Evolutionary conservation across 768 basidiomycete genomes (phyloP).

Genomic region (Russula virescens): DNA sequence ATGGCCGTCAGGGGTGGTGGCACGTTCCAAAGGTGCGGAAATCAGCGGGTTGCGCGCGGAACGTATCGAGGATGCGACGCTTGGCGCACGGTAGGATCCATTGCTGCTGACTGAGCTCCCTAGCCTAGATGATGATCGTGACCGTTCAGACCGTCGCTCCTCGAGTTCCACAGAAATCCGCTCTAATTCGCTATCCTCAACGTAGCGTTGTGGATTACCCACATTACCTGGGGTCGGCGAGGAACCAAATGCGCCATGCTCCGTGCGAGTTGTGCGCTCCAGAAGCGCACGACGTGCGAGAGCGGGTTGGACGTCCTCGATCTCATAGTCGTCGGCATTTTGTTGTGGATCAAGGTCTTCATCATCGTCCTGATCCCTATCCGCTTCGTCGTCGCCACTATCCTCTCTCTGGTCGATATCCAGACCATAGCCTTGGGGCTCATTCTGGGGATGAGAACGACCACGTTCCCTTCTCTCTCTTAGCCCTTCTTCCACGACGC

Average conservation of each 20-base stretch:
- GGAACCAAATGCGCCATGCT: constrained; percentile 49
- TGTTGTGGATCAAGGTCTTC: constrained; percentile 23
- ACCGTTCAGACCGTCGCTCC: constrained; percentile 53
- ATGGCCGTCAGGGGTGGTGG: background rate
- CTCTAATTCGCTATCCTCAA: constrained; percentile 54
- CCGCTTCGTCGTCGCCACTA: constrained; percentile 19
- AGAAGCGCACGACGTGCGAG: constrained; percentile 22
- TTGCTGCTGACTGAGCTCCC: constrained; percentile 17
- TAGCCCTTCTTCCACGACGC: constrained; percentile 82
- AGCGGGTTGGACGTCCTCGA: constrained; percentile 13
- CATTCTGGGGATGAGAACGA: constrained; percentile 9
- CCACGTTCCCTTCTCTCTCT: constrained; percentile 61
- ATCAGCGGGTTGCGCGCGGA: background rate
- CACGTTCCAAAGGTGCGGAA: background rate
- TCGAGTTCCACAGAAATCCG: constrained; percentile 62
- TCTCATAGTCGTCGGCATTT: constrained; percentile 25
- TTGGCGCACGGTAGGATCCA: constrained; percentile 17
- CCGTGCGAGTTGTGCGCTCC: constrained; percentile 49
- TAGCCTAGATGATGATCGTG: constrained; percentile 23
- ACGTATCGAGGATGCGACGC: constrained; percentile 18
- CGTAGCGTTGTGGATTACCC: constrained; percentile 35
- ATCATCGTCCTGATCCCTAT: constrained; percentile 25
- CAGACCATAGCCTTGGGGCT: background rate
- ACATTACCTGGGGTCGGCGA: constrained; percentile 24
- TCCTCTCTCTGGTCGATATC: background rate